Base-by-base conservation (phyloP, 2,329 filamentous ascomycete species). In the Rasamsonia emersonii region DNA sequence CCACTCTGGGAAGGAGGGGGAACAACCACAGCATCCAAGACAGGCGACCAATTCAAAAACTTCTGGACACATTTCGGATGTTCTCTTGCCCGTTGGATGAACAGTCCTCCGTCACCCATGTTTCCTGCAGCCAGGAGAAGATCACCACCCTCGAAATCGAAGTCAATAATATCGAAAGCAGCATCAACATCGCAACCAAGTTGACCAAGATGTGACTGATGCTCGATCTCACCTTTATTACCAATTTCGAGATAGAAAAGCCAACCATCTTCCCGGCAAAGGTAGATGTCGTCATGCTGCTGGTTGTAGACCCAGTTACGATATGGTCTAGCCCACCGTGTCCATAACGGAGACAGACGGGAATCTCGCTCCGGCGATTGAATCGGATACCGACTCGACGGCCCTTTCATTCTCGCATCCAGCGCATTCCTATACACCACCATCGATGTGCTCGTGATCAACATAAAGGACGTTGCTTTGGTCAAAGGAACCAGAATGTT, bases 191-290 rank as follows among this genome's bases (percentile, higher is more conserved):
- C 84, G 46, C 81, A 82, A 32, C 73, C 69, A 42, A 84, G 76
- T 30, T 70, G 69, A 5, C 82, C 81, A 36, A 84, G 68, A 33
- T 71, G 67, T 27, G 71, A 68, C 33, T 70, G 65, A 24, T 68
- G 65, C 31, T 70, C 66, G 32, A 79, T 54, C 68, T 71, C 65
- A 4, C 59, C 57, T 29, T 64, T 54, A 18, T 69, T 68, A 25
- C 74, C 72, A 37, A 85, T 75, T 43, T 86, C 78, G 4, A 89
- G 59, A 42, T 81, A 83, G 33, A 79, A 73, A 7, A 95, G 70
- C 29, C 79, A 65, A 3, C 91, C 91, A 51, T 96, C 89, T 59
- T 96, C 89, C 33, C 88, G 77, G 8, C 82, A 83, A 10, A 98
- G 64, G 50, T 91, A 94, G 29, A 96, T 77, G 38, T 80, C 77